These are phyloP conservation scores for Plasmodium inui DNA, from an alignment of 169 alveolate genomes.

Conservation along the genomic window DNA sequence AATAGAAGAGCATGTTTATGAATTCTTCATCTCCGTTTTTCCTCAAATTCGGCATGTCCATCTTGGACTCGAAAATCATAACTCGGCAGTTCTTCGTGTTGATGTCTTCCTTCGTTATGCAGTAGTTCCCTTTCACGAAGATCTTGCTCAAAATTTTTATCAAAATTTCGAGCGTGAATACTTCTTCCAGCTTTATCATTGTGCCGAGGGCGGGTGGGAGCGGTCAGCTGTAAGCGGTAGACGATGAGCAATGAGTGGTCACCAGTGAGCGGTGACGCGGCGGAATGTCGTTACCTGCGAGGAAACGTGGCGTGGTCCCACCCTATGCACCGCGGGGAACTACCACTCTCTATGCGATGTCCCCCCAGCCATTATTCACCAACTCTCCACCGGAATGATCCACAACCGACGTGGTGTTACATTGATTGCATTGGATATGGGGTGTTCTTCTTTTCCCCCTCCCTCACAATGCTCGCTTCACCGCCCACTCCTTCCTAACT, in stretches of 20 bases:
- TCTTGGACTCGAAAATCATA: conserved; percentile 33
- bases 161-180: conserved; percentile 63
- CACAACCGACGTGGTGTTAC: background rate
- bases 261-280: no score
- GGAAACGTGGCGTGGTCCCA: background rate
- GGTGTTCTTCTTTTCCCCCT: background rate
- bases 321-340: background rate
- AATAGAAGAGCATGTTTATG: conserved; percentile 55
- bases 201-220: background rate
- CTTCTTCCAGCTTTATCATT: conserved; percentile 31
- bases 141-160: conserved; percentile 58
- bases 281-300: background rate
- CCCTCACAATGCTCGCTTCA: background rate
- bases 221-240: background rate
- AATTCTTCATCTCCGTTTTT: conserved; percentile 29
- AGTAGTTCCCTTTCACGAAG: conserved; percentile 38
- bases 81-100: conserved; percentile 55
- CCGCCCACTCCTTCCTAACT: background rate
- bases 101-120: conserved; percentile 60
- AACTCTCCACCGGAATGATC: background rate
- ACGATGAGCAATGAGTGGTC: no score
- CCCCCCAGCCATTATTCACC: background rate
- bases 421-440: background rate
- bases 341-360: background rate
- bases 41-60: background rate